Evolutionary conservation across 1,284 basidiomycete species (phyloP).

Genomic region (Trichosporon sp.): DNA sequence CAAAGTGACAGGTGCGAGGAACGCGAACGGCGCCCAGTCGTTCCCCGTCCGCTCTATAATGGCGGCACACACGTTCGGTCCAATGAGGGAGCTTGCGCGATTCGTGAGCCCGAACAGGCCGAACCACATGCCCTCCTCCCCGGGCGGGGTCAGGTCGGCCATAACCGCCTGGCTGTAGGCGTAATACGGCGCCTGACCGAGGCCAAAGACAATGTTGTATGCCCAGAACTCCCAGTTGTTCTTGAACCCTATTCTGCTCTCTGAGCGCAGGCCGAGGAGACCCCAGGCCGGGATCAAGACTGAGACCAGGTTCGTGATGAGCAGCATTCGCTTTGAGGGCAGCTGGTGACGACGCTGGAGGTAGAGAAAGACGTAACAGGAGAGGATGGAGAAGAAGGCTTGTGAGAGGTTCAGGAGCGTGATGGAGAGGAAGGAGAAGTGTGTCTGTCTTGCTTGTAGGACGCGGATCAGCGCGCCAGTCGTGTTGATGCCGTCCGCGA

Average conservation of each 20-base stretch:
- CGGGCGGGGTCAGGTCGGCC: conserved; percentile 72
- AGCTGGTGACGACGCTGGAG: conserved; percentile 76
- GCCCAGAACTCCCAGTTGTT: conserved; percentile 77
- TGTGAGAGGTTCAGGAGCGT: conserved; percentile 75
- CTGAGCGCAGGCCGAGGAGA: conserved; percentile 70
- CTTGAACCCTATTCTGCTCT: conserved; percentile 76
- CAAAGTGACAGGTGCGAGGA: conserved; percentile 46
- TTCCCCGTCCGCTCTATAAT: conserved; percentile 62
- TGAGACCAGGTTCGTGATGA: conserved; percentile 72
- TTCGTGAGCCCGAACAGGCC: conserved; percentile 80
- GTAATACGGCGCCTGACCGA: conserved; percentile 83
- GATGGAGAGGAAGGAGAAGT: conserved; percentile 71
- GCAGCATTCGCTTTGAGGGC: conserved; percentile 60
- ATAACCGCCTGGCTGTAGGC: conserved; percentile 64
- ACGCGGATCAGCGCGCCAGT: conserved; percentile 35
- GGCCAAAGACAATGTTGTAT: conserved; percentile 68
- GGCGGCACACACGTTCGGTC: conserved; percentile 76
- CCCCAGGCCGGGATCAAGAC: conserved; percentile 81
- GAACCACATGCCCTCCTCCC: conserved; percentile 82
- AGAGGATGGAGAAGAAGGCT: conserved; percentile 67
- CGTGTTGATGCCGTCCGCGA: conserved; percentile 56
- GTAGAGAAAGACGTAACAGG: conserved; percentile 69
- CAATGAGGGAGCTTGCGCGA: conserved; percentile 77
- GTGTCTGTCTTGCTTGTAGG: conserved; percentile 72
- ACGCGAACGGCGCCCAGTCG: conserved; percentile 73